A percentile compares a stretch with the other conserved stretches of the same genome.
Evolutionary conservation across 164 flowering plant species (phyloP).

Genomic region (Liriodendron chinense): DNA sequence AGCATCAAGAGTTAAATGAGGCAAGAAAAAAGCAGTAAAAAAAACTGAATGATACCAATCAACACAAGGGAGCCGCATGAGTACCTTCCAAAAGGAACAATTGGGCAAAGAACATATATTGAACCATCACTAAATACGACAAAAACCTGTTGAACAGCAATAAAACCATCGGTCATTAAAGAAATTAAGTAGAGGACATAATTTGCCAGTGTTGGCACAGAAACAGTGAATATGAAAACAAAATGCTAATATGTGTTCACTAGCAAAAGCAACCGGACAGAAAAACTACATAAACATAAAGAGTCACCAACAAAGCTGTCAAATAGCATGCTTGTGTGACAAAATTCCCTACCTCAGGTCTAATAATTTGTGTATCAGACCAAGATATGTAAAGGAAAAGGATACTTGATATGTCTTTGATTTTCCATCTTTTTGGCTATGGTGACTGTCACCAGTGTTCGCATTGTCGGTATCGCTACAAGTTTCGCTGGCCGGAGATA

Average conservation of each 20-base stretch:
- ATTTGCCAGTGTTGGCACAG: not conserved
- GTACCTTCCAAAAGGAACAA: slow-evolving; percentile 96
- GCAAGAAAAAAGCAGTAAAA: not conserved
- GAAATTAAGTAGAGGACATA: not conserved
- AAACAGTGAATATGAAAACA: not conserved
- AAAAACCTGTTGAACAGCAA: slow-evolving; percentile 56
- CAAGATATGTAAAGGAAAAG: not conserved
- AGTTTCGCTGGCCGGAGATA: no score
- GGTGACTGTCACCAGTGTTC: not conserved
- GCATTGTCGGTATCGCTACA: no score
- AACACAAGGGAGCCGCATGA: not conserved
- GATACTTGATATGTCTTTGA: not conserved
- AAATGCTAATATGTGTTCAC: not conserved
- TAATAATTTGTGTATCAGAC: not conserved
- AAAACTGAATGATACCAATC: not conserved
- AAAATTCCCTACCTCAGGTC: not conserved
- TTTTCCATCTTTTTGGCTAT: not conserved
- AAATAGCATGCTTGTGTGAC: not conserved
- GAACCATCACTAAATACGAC: slow-evolving; percentile 82
- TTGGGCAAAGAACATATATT: slow-evolving; percentile 81
- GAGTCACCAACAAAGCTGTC: not conserved
- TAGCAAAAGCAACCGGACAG: not conserved
- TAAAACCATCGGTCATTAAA: slow-evolving; percentile 10
- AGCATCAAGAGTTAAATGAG: not conserved
- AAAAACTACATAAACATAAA: not conserved